These are phyloP conservation scores for Pseudoneurospora amorphoporcata DNA, from an alignment of 495 filamentous ascomycete species.

Conservation along the genomic window DNA sequence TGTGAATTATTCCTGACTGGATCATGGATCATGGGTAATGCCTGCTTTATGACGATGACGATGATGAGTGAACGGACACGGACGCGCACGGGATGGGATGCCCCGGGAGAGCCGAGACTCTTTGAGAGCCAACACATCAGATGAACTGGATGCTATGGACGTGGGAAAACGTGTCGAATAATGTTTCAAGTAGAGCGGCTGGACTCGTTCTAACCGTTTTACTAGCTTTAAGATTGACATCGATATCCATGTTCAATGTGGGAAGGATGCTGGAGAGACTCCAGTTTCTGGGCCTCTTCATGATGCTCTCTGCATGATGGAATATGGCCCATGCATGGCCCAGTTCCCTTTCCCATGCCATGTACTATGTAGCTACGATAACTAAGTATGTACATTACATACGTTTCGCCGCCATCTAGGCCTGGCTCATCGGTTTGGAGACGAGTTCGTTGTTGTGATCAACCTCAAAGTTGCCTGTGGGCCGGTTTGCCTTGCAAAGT, in stretches of 20 bases:
- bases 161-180: neutral
- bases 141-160: neutral
- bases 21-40: neutral
- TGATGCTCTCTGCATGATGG: neutral
- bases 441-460: neutral
- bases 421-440: neutral
- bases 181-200: neutral
- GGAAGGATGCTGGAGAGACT: neutral
- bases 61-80: neutral
- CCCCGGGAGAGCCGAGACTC: neutral
- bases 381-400: neutral
- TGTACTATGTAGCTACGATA: neutral
- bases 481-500: neutral
- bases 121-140: neutral
- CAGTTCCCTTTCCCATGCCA: neutral
- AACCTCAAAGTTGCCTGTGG: neutral
- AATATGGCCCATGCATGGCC: neutral
- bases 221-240: neutral
- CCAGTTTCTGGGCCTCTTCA: neutral
- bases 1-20: neutral
- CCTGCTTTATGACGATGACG: neutral
- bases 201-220: neutral
- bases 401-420: neutral
- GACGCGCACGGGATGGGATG: neutral
- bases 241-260: neutral